Evolutionary conservation across 768 basidiomycete species (phyloP), one percentile per base, ranked within the genome.

Genomic region (Psilocybe cyanescens): DNA sequence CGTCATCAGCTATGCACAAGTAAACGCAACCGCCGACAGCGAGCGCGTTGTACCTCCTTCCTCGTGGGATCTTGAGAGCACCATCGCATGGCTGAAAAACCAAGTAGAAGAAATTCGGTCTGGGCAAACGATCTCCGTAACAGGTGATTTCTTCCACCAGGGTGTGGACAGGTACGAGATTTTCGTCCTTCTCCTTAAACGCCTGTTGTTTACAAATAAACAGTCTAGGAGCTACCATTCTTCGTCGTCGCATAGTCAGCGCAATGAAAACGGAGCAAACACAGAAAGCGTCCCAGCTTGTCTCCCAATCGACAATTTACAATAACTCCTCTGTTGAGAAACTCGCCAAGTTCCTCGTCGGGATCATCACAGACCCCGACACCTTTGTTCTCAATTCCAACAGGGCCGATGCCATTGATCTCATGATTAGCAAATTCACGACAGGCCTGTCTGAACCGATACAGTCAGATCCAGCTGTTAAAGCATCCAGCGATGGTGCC

Each of bases 401-500:
- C 57, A 66, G 59, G 46, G 51, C 59, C 2, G 64, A 67, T 14
- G 64, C 62, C 2, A 66, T 71, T 16, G 67, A 70, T 17, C 29
- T 41, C 11, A 68, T 69, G 67, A 67, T 71, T 11, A 29, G 39
- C 17, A 69, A 66, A 30, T 68, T 68, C 45, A 29, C 55, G 11
- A 51, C 24, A 29, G 63, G 63, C 9, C 48, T 65, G 9, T 37
- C 50, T 24, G 50, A 41, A 12, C 49, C 60, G 31, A 47, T 51
- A 17, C 14, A 5, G 16, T 37, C 37, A 48, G 14, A 37, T 4
- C 5, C 73, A 76, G 52, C 53, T 78, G 14, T 65, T 81, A 31
- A 68, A 71, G 0, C 58, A 57, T 3, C 68, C 79, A 11, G 60
- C 77, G 28, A 45, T 65, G 16, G 62, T 70, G 1, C 71, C 76